A percentile compares a stretch with the other conserved stretches of the same genome.
phyloP scores from a whole-genome alignment of 2,329 filamentous ascomycete genomes.

The Chaetoscypha palmicola region DNA sequence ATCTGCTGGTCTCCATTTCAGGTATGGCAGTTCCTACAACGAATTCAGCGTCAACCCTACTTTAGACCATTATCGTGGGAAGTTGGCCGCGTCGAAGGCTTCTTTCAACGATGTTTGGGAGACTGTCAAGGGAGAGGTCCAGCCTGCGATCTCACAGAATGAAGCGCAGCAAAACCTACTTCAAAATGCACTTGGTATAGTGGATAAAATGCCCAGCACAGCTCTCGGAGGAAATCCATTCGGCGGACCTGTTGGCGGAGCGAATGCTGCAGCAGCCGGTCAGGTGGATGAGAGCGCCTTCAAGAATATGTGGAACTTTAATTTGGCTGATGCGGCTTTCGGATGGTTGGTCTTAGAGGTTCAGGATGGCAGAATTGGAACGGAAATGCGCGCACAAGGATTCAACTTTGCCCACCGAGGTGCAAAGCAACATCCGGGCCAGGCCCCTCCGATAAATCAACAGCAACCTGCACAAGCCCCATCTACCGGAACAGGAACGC shows the following conservation, averaged over 20 bases:
- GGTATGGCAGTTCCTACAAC: slow-evolving; percentile 98
- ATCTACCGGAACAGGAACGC: slow-evolving; percentile 31
- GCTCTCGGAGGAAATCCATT: slow-evolving; percentile 96
- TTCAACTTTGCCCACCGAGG: slow-evolving; percentile 98
- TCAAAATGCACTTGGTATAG: slow-evolving; percentile 82
- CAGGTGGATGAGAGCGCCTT: slow-evolving; percentile 98
- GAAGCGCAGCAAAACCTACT: slow-evolving; percentile 89
- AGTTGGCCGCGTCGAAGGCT: slow-evolving; percentile 93
- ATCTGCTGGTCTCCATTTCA: slow-evolving; percentile 94
- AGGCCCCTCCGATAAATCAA: slow-evolving; percentile 25
- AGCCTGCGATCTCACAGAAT: slow-evolving; percentile 88
- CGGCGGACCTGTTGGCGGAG: slow-evolving; percentile 72
- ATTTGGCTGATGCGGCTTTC: slow-evolving; percentile 93
- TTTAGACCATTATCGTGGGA: slow-evolving; percentile 95
- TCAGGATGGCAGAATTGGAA: slow-evolving; percentile 91
- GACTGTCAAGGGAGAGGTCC: slow-evolving; percentile 92
- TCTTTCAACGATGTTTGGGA: slow-evolving; percentile 99
- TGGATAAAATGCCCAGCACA: slow-evolving; percentile 96
- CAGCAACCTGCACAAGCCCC: slow-evolving; percentile 31
- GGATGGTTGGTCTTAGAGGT: slow-evolving; percentile 93
- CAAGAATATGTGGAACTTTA: slow-evolving; percentile 99
- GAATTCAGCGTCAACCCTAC: slow-evolving; percentile 99
- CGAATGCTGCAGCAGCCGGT: slow-evolving; percentile 59
- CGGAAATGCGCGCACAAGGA: slow-evolving; percentile 96
- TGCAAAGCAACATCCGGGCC: slow-evolving; percentile 60